phyloP scores from a whole-genome alignment of 164 flowering plant species.

The Umbellularia californica region DNA sequence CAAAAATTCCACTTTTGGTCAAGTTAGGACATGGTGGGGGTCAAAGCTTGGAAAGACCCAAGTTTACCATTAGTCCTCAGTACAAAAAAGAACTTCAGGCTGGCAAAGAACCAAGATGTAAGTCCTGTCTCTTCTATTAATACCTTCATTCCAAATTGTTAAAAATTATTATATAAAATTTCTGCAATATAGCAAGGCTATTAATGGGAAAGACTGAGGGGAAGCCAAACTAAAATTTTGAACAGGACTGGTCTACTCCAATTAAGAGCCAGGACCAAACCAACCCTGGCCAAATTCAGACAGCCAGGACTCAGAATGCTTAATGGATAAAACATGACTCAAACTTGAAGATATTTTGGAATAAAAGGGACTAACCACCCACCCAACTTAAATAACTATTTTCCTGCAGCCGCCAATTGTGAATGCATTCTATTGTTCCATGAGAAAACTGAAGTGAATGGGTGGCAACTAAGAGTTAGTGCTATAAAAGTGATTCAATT shows the following conservation, averaged over 20 bases:
- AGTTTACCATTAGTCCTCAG: no score
- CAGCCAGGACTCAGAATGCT: not conserved
- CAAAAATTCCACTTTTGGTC: no score
- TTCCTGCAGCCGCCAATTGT: not conserved
- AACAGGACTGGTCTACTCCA: not conserved
- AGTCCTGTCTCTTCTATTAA: no score
- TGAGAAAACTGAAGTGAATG: not conserved
- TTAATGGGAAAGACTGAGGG: not conserved
- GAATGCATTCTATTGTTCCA: not conserved
- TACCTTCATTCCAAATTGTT: no score
- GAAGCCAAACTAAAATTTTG: not conserved
- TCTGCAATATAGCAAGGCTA: no score
- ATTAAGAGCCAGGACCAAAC: not conserved
- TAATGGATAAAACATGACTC: not conserved
- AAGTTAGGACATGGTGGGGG: no score
- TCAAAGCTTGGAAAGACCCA: no score
- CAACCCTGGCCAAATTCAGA: not conserved
- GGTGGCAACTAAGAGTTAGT: not conserved
- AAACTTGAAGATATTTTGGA: not conserved
- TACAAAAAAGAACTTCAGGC: no score
- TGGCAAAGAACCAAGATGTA: no score
- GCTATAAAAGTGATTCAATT: not conserved
- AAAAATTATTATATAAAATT: no score
- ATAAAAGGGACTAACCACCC: not conserved
- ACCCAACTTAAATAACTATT: not conserved